A percentile compares a stretch with the other conserved stretches of the same genome.
Conservation (phyloP, 768 basidiomycete genomes). For the Leccinum boreale region DNA sequence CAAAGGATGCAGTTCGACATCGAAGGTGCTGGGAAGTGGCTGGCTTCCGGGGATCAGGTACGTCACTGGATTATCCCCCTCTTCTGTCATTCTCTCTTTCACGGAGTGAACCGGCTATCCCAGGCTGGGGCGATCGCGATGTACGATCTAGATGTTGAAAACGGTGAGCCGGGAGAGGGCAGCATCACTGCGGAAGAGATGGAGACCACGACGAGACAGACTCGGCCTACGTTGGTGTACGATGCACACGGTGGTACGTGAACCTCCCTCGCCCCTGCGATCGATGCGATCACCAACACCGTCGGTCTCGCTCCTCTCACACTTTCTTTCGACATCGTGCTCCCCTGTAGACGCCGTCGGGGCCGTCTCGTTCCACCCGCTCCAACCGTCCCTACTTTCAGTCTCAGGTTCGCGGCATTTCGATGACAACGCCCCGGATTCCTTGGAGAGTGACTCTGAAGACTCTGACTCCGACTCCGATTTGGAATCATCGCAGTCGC, state of each 20-base stretch:
- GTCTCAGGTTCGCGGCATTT: constrained; percentile 81
- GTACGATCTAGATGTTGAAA: constrained; percentile 46
- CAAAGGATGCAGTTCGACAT: constrained; percentile 80
- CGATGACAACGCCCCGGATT: constrained; percentile 11
- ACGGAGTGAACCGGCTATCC: neutral
- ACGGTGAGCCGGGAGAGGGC: constrained; percentile 1
- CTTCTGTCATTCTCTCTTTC: neutral
- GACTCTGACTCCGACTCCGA: constrained; percentile 19
- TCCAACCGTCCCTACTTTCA: constrained; percentile 54
- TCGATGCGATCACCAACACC: neutral
- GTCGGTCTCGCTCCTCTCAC: neutral
- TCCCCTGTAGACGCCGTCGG: constrained; percentile 61
- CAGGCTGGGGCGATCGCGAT: constrained; percentile 60
- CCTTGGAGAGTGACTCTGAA: neutral
- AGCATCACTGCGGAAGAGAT: neutral
- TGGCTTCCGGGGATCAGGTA: constrained; percentile 70
- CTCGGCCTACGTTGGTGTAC: constrained; percentile 37
- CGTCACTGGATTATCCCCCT: constrained; percentile 12
- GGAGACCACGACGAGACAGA: constrained; percentile 7
- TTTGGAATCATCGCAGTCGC: neutral
- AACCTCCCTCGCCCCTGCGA: neutral
- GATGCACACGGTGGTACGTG: constrained; percentile 56
- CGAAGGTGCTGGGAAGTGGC: constrained; percentile 60
- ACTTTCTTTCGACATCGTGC: neutral
- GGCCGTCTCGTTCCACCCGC: constrained; percentile 71